Base-by-base conservation (phyloP, 306 rosid species). In the Leucaena leucocephala region DNA sequence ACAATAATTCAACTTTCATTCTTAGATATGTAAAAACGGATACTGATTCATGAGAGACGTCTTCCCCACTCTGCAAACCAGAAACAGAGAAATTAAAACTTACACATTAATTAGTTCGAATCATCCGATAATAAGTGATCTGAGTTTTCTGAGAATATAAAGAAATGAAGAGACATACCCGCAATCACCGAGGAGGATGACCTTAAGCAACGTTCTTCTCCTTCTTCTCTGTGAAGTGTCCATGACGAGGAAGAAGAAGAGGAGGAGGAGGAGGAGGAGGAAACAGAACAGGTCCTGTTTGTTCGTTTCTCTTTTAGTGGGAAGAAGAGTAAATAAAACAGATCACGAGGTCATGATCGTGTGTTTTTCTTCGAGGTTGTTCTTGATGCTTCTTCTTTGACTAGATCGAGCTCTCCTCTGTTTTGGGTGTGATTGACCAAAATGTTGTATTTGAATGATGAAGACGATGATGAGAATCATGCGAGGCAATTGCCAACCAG, bases 11-110 rank as follows among this genome's bases (percentile, higher is more conserved):
- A 16, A 71, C 33, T 46, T 71, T 5, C 62, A 34, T 7, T 27
- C 0, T 34, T 33, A 10, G 80, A 76, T 76, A 27, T 27, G 27
- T 27, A 52, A 52, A 82, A 6, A 63, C 68, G 93, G 95, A 90
- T 94, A 92, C 98, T 87, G 94, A 81, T 92, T 92, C 95, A 94
- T 92, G 88, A 94, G 80, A 42, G 97, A 91, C 1, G 97, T 92
- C 82, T 92, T 94, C 34, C 98, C 98, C 64, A 94, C 97, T 81
- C 98, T 94, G 98, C 22, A 46, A 61, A 66, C 36, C 35, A 76
- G n/a, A 76, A 43, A 64, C 9, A 61, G 68, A 50, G 33, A 11
- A 17, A 83, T 22, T 14, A 57, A n/a, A 21, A 21, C n/a, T 8
- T 34, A 76, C 27, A 67, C 27, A 27, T 27, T 27, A 27, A 27